Evolutionary conservation across 164 flowering plant species (phyloP), one percentile per base, ranked within the genome.

Genomic region (Tinospora cordifolia): DNA sequence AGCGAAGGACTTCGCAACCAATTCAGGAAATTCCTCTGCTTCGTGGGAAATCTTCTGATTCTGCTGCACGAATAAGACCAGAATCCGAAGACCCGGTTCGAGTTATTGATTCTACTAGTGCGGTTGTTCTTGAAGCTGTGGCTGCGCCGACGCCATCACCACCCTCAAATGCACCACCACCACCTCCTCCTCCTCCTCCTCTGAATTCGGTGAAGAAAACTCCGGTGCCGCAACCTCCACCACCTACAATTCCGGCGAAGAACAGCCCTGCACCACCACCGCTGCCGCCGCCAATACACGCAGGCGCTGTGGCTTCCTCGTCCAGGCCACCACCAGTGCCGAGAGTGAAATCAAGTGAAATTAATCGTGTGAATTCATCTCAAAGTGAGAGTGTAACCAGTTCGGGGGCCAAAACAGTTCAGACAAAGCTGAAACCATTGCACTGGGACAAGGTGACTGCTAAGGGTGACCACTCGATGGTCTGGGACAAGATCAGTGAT

Each of bases 371-470:
- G 72, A 70, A 62, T 41, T 11, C 80, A 54, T 64, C 85, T 9
- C 19, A 58, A 0, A 76, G 47, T 65, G 84, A 81, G 30, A 57
- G 63, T 26, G 58, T 65, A 15, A 62, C 19, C 58, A 71, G 27
- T 22, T 41, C 40, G 39, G 71, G 39, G 22, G 26, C 36, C 39
- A 65, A 8, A 25, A 63, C 69, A 9, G 41, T n/a, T 17, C 85
- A 84, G 74, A 79, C 88, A 38, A 89, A 87, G 71, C 41, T 94
- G 77, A 92, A 89, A 81, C 92, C 99, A 1, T 73, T 92, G 77
- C 98, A 90, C 58, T 92, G 97, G 97, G 99, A 92, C 63, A 88
- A 92, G 71, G 84, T 94, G 63, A 83, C 83, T 63, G 79, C 81
- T 0, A 82, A 88, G 54, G 71, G 79, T 0, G 84, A 87, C 36